Conservation (phyloP, 805 yeast species). For the Candida maris region DNA sequence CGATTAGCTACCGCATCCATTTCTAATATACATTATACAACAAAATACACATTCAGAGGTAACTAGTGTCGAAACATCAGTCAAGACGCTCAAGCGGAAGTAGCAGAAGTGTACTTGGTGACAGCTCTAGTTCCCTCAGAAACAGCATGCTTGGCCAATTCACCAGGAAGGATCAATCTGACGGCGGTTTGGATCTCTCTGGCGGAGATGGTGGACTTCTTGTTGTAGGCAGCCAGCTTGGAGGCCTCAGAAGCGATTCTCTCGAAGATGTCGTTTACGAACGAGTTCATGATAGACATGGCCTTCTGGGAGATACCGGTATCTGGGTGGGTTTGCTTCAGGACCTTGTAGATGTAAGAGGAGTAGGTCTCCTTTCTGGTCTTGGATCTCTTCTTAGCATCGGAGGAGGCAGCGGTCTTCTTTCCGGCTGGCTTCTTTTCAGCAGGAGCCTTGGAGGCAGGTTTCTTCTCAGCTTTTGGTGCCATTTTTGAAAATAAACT, state of each 20-base stretch:
- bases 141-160: slow-evolving; percentile 97
- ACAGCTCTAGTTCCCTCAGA: slow-evolving; percentile 99
- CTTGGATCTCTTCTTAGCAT: slow-evolving; percentile 88
- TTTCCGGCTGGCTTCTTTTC: slow-evolving; percentile 91
- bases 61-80: not conserved
- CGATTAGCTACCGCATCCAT: slow-evolving; percentile 15
- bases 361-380: slow-evolving; percentile 98
- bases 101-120: slow-evolving; percentile 84
- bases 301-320: slow-evolving; percentile 99
- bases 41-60: slow-evolving; percentile 6
- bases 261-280: slow-evolving; percentile 96
- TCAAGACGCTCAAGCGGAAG: slow-evolving; percentile 31
- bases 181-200: slow-evolving; percentile 99
- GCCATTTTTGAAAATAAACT: slow-evolving; percentile 45
- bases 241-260: slow-evolving; percentile 98
- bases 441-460: slow-evolving; percentile 97
- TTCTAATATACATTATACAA: slow-evolving; percentile 23
- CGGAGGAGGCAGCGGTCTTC: slow-evolving; percentile 81
- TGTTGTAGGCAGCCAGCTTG: slow-evolving; percentile 97
- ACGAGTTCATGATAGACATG: slow-evolving; percentile 98
- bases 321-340: slow-evolving; percentile 98
- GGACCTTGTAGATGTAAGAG: slow-evolving; percentile 96
- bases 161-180: slow-evolving; percentile 97
- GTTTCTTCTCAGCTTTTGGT: slow-evolving; percentile 58
- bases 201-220: slow-evolving; percentile 95